phyloP scores from a whole-genome alignment of 768 basidiomycete genomes.

The Clavulina sp. region DNA sequence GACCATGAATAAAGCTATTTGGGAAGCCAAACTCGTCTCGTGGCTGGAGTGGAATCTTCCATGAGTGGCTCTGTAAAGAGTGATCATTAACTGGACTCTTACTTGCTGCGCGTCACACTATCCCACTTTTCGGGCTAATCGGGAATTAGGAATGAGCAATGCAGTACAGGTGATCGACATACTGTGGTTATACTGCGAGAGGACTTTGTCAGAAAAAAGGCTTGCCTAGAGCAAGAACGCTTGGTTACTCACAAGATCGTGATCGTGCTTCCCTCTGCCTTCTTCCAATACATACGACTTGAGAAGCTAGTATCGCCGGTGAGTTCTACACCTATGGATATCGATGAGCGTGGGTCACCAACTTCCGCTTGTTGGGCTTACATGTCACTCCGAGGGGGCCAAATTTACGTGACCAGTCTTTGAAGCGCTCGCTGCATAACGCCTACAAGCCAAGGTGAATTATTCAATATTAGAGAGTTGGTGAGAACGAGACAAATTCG shows the following conservation, averaged over 20 bases:
- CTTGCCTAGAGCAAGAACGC: background rate
- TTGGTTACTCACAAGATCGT: conserved; percentile 34
- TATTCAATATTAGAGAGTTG: background rate
- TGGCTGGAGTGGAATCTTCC: conserved; percentile 24
- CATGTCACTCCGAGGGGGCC: conserved; percentile 59
- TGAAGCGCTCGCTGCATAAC: conserved; percentile 65
- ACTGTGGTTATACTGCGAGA: conserved; percentile 57
- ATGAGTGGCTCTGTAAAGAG: conserved; percentile 1
- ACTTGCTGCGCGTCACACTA: conserved; percentile 80
- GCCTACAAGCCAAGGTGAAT: conserved; percentile 40
- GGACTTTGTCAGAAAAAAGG: background rate
- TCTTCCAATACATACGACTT: conserved; percentile 50
- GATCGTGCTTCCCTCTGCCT: conserved; percentile 56
- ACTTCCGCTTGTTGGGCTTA: conserved; percentile 18
- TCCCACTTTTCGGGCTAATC: conserved; percentile 91
- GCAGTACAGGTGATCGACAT: conserved; percentile 11
- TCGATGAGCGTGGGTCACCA: conserved; percentile 2
- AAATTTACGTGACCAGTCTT: conserved; percentile 77
- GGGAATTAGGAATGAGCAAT: conserved; percentile 7
- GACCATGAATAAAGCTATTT: conserved; percentile 69
- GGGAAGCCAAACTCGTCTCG: conserved; percentile 47
- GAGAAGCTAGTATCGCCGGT: conserved; percentile 76
- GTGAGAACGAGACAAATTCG: background rate
- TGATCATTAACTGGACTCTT: conserved; percentile 3
- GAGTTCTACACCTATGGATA: conserved; percentile 53